phyloP scores from a whole-genome alignment of 176 grass and related monocot genomes.

The Carex scoparia region DNA sequence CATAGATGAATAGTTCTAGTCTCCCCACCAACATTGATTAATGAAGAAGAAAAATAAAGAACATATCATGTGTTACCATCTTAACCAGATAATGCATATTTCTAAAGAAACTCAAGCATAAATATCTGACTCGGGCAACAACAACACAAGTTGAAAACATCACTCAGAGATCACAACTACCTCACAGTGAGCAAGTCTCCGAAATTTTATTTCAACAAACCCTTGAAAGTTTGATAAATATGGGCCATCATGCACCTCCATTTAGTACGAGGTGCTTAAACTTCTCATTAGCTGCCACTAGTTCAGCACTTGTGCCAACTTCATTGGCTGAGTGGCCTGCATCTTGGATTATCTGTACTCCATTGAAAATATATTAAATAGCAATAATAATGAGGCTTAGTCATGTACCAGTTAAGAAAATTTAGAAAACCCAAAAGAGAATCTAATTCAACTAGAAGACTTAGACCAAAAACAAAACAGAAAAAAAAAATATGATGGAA shows the following conservation, averaged over 20 bases:
- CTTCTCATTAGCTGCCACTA: constrained; percentile 73
- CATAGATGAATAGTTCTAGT: neutral
- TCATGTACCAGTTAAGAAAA: neutral
- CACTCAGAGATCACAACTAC: neutral
- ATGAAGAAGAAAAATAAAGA: neutral
- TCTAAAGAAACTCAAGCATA: neutral
- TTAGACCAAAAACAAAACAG: neutral
- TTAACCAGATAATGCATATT: neutral
- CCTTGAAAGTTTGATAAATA: constrained; percentile 1
- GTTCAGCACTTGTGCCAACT: constrained; percentile 49
- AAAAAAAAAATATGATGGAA: neutral
- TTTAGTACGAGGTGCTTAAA: constrained; percentile 46
- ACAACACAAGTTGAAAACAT: neutral
- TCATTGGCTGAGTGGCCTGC: constrained; percentile 94
- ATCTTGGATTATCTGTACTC: constrained; percentile 69
- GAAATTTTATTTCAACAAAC: constrained; percentile 1
- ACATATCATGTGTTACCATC: neutral
- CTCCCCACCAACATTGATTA: neutral
- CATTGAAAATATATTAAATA: neutral
- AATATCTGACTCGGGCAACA: neutral
- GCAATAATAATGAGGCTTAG: neutral
- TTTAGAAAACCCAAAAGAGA: neutral
- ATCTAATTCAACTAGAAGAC: constrained; percentile 1
- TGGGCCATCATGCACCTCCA: constrained; percentile 23
- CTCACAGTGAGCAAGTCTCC: neutral